A percentile compares a stretch with the other conserved stretches of the same genome.
Conservation (phyloP, 768 basidiomycete species). For the Amanita fuliginea region DNA sequence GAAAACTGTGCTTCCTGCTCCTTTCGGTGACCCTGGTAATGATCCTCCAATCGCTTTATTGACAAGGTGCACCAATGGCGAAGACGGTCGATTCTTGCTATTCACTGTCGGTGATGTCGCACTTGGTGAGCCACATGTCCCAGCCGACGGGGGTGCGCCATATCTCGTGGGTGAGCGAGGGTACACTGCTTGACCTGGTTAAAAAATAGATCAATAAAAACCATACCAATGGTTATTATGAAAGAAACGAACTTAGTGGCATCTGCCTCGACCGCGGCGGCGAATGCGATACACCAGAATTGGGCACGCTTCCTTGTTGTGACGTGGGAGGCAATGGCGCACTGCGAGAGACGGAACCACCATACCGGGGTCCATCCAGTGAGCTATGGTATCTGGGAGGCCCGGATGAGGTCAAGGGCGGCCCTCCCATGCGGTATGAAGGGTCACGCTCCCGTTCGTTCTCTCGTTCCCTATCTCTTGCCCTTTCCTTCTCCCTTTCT, state of each 20-base stretch:
- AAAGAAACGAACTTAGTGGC: neutral
- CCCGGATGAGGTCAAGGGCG: constrained; percentile 17
- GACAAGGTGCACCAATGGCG: neutral
- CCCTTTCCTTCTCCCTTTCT: constrained; percentile 13
- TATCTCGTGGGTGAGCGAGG: constrained; percentile 18
- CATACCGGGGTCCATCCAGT: constrained; percentile 26
- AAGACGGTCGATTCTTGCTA: neutral
- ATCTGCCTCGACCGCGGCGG: constrained; percentile 5
- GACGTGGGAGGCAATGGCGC: constrained; percentile 5
- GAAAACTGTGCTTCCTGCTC: constrained; percentile 1
- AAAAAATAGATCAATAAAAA: neutral
- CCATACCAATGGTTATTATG: neutral
- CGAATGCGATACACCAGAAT: neutral
- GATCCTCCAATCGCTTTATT: constrained; percentile 1
- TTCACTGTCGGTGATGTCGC: constrained; percentile 3
- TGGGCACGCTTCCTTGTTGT: neutral
- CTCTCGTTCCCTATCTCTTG: constrained; percentile 1
- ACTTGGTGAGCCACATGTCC: constrained; percentile 4
- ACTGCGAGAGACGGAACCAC: constrained; percentile 10
- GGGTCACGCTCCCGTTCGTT: constrained; percentile 8
- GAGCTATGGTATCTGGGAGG: constrained; percentile 19
- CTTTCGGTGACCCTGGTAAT: constrained; percentile 4
- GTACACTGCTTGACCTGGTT: constrained; percentile 1
- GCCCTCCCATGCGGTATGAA: constrained; percentile 18
- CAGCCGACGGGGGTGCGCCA: constrained; percentile 7